phyloP scores from a whole-genome alignment of 106 monocot genomes.

The Dendrobium nobile region DNA sequence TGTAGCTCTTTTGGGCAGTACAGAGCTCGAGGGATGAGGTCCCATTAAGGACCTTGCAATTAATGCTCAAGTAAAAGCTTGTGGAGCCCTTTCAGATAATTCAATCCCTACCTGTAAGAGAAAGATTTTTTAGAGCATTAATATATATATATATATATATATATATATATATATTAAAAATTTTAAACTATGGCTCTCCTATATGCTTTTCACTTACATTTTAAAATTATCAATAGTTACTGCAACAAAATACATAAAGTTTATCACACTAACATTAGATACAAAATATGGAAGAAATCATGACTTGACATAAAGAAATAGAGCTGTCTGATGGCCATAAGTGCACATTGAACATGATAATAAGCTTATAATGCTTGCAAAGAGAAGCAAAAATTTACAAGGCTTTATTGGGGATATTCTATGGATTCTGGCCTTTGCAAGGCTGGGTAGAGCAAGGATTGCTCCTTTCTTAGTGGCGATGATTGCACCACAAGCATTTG shows the following conservation, averaged over 20 bases:
- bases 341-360: not conserved
- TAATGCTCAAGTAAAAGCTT: too few relatives aligned
- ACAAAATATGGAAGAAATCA: not conserved
- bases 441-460: constrained; percentile 67
- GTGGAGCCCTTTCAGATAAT: too few relatives aligned
- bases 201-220: too few relatives aligned
- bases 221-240: too few relatives aligned
- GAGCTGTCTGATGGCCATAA: not conserved
- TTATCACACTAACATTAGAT: not conserved
- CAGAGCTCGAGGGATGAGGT: too few relatives aligned
- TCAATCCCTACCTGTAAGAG: too few relatives aligned
- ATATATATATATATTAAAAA: too few relatives aligned
- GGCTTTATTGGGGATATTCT: not conserved
- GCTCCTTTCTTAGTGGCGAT: constrained; percentile 86
- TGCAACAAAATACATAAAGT: not conserved
- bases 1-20: too few relatives aligned
- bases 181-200: too few relatives aligned
- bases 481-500: constrained; percentile 75
- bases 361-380: not conserved
- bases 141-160: too few relatives aligned
- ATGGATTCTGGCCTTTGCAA: constrained; percentile 3
- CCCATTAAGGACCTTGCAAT: too few relatives aligned
- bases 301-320: not conserved
- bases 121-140: too few relatives aligned
- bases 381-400: not conserved